phyloP scores from a whole-genome alignment of 345 rosid genomes.

The Rhizophora apiculata region DNA sequence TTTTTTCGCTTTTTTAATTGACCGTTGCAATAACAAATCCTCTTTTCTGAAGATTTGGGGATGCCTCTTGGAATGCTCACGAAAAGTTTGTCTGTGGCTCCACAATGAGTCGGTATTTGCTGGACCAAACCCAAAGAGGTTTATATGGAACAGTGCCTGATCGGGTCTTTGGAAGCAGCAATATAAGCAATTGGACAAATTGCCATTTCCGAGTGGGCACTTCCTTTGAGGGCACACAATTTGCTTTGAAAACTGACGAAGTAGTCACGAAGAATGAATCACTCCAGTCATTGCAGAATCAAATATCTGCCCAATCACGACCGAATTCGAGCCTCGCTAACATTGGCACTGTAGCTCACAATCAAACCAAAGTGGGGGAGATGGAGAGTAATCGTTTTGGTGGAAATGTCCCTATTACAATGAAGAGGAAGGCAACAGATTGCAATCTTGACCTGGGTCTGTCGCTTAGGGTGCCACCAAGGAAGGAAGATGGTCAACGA shows the following conservation, averaged over 20 bases:
- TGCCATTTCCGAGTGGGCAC: constrained; percentile 14
- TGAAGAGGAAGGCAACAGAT: constrained; percentile 41
- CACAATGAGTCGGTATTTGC: constrained; percentile 33
- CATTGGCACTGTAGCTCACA: not conserved
- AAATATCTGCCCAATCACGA: constrained; percentile 14
- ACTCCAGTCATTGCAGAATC: constrained; percentile 6
- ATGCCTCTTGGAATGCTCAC: constrained; percentile 52
- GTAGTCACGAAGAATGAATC: constrained; percentile 4
- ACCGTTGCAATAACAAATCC: not conserved
- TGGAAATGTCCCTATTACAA: not conserved
- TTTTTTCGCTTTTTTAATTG: not conserved
- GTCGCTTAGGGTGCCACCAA: constrained; percentile 17
- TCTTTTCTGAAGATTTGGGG: constrained; percentile 42
- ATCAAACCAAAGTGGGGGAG: constrained; percentile 9
- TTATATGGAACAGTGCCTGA: constrained; percentile 29
- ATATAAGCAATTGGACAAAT: constrained; percentile 18
- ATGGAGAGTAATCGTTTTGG: not conserved
- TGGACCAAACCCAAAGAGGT: constrained; percentile 35
- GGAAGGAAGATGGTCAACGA: constrained; percentile 7
- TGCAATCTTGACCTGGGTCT: constrained; percentile 24
- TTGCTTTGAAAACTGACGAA: constrained; percentile 23
- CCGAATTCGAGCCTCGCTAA: constrained; percentile 22
- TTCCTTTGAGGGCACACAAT: constrained; percentile 14
- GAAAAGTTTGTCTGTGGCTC: constrained; percentile 28
- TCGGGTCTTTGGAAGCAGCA: constrained; percentile 29